Evolutionary conservation across 768 basidiomycete genomes (phyloP).

Genomic region (Rhodotorula kratochvilovae): DNA sequence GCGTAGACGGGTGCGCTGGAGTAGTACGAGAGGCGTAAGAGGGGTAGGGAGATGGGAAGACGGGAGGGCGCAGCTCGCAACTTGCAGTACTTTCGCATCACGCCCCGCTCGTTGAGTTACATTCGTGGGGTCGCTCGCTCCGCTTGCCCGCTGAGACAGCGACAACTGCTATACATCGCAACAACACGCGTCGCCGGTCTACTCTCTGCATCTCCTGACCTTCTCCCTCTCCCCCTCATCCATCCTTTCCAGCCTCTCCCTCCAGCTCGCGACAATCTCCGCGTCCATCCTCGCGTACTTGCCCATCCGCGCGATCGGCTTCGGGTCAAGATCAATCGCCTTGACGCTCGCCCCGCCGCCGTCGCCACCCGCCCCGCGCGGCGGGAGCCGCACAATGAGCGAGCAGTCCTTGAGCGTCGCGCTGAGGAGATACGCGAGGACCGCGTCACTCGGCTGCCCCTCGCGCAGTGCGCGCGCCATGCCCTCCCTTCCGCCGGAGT

Average conservation of each 20-base stretch:
- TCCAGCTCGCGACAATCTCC: constrained; percentile 55
- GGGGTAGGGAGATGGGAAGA: no score
- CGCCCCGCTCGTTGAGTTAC: neutral
- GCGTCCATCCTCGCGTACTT: constrained; percentile 72
- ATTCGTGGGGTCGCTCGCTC: no score
- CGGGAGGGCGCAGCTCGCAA: neutral
- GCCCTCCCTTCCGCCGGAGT: no score
- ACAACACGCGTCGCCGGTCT: neutral
- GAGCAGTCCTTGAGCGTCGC: constrained; percentile 98
- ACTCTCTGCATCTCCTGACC: neutral
- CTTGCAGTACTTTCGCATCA: neutral
- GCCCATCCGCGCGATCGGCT: constrained; percentile 60
- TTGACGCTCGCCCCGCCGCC: constrained; percentile 50
- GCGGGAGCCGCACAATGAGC: constrained; percentile 53
- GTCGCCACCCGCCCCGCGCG: neutral
- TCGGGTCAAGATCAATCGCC: constrained; percentile 82
- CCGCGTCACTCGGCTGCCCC: constrained; percentile 56
- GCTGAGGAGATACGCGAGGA: constrained; percentile 74
- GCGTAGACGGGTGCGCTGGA: neutral
- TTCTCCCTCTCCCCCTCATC: neutral
- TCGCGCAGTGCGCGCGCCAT: constrained; percentile 15
- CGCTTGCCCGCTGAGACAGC: no score
- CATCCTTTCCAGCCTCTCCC: neutral
- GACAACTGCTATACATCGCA: no score
- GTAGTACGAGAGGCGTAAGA: neutral